These are phyloP conservation scores for Solanum hybrid DNA, from an alignment of 305 asterid genomes.

Conservation along the genomic window DNA sequence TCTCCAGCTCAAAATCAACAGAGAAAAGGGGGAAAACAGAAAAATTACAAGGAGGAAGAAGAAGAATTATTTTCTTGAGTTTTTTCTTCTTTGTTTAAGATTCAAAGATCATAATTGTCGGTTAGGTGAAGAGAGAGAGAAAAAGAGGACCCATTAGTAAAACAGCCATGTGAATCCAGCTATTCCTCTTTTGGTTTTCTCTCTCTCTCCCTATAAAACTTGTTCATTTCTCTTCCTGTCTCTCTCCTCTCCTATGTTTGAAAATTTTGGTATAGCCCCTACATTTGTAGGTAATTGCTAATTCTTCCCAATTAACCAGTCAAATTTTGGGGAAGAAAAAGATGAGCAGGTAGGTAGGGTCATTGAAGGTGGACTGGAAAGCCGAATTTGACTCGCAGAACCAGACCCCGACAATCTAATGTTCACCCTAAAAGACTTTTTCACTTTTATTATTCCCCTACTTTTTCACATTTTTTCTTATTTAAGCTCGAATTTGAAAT, in stretches of 20 bases:
- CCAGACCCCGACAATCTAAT: background rate
- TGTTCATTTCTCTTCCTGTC: slow-evolving; percentile 2
- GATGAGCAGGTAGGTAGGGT: slow-evolving; percentile 1
- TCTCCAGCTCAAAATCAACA: slow-evolving; percentile 4
- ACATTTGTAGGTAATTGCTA: background rate
- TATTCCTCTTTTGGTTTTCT: slow-evolving; percentile 16
- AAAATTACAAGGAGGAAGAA: slow-evolving; percentile 8
- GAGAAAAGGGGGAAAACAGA: background rate
- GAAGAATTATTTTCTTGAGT: slow-evolving; percentile 11
- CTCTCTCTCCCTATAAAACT: background rate
- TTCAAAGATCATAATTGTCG: slow-evolving; percentile 52
- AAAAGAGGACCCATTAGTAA: slow-evolving; percentile 41
- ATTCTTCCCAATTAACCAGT: background rate
- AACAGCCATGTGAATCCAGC: slow-evolving; percentile 86
- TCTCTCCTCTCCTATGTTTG: background rate
- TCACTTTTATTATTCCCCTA: background rate
- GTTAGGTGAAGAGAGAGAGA: slow-evolving; percentile 28
- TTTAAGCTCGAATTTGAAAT: background rate
- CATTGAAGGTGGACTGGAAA: background rate
- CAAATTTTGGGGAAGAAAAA: background rate
- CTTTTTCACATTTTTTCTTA: background rate
- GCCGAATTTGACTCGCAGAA: slow-evolving; percentile 1
- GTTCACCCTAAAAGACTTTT: background rate
- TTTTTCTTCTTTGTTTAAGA: slow-evolving; percentile 23
- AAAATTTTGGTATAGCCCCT: background rate